These are phyloP conservation scores for Leishmania turanica DNA, from an alignment of 208 protist genomes.

Conservation along the genomic window DNA sequence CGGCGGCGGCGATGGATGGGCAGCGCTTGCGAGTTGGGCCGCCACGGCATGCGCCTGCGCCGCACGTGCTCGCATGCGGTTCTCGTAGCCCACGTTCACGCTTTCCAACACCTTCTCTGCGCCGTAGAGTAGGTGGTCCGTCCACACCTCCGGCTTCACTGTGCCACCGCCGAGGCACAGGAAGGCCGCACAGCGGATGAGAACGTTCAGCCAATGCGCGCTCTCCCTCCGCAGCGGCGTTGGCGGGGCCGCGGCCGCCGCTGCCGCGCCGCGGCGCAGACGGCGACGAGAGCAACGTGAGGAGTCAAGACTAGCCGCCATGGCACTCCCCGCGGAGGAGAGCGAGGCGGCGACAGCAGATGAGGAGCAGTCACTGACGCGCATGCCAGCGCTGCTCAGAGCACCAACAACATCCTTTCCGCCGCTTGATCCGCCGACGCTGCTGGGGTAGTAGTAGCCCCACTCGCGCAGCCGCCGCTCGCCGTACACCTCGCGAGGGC, in stretches of 20 bases:
- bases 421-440: not conserved
- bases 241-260: slow-evolving; percentile 8
- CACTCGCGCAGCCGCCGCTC: slow-evolving; percentile 22
- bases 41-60: slow-evolving; percentile 4
- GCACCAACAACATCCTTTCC: not conserved
- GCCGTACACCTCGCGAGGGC: slow-evolving; percentile 27
- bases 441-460: slow-evolving; percentile 1
- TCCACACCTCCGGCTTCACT: slow-evolving; percentile 60
- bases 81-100: slow-evolving; percentile 19
- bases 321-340: not conserved
- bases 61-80: slow-evolving; percentile 24
- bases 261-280: slow-evolving; percentile 17
- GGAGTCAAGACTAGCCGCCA: not conserved
- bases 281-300: slow-evolving; percentile 23
- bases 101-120: slow-evolving; percentile 20
- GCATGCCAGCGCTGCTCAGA: not conserved
- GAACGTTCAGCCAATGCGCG: slow-evolving; percentile 66
- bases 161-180: slow-evolving; percentile 74
- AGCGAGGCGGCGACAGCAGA: not conserved
- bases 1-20: slow-evolving; percentile 10
- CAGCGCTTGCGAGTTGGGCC: not conserved
- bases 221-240: slow-evolving; percentile 39
- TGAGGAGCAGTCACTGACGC: not conserved
- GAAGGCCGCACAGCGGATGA: slow-evolving; percentile 59
- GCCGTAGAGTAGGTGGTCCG: slow-evolving; percentile 54